Base-by-base conservation (phyloP, 2,329 filamentous ascomycete species). In the Cytospora piceicola region DNA sequence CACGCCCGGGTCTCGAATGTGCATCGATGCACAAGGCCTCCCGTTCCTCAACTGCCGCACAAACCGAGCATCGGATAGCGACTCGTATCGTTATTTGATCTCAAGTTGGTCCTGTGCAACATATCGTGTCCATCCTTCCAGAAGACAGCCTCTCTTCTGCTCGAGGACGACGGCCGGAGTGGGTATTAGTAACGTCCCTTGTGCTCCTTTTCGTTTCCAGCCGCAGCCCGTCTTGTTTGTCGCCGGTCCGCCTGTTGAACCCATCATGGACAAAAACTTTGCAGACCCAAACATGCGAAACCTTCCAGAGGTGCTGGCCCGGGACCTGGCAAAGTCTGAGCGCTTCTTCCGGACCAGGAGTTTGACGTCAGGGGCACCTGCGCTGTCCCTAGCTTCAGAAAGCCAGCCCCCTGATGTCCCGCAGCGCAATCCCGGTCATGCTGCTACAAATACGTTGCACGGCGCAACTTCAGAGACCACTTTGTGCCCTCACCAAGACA, bases 291-390 rank as follows among this genome's bases (percentile, higher is more conserved):
- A 73, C 71, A 76, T 75, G 58, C 80, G 79, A 72, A 87, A 82
- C 73, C 76, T 88, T 22, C 82, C 85, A 2, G 85, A 88, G 73
- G 70, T 86, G 49, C 76, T 88, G n/a, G 85, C 80, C 8, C 79
- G 77, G 66, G 84, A 88, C 68, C 75, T 87, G 55, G 81, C 85
- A 70, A 71, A 77, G 27, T 85, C 82, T 22, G 76, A 76, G 59
- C 74, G 77, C 12, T 72, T 84, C 30, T 87, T 86, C 64, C 75
- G 75, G 30, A 78, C 82, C 17, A 83, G 77, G 71, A 81, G 80
- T 65, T 81, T 86, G 79, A 84, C 84, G 7, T 80, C 83, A 27
- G 84, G 84, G 11, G 71, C 77, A 11, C 84, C 85, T 0, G 73
- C 75, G 14, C 73, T 73, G 42, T 72, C 73, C 3, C 71, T 82